A percentile compares a stretch with the other conserved stretches of the same genome.
Evolutionary conservation across 331 rosid species (phyloP).

Genomic region (Quercus phellos): DNA sequence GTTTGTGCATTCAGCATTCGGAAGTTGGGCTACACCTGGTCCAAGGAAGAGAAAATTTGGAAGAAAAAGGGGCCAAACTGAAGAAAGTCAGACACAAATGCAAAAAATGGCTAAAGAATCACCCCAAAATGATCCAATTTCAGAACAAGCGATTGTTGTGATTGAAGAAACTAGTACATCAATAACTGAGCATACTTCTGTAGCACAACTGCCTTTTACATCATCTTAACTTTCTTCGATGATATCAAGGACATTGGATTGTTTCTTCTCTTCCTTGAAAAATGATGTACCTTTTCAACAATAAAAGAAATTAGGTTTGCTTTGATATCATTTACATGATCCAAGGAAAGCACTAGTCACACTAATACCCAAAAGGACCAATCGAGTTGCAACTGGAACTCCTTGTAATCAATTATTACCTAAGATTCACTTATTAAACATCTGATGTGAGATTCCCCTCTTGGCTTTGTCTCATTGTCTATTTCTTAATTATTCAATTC

Average conservation of each 20-base stretch:
- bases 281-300: background rate
- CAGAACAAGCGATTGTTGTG: slow-evolving; percentile 33
- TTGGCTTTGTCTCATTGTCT: no score
- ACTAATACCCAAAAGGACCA: no score
- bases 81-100: background rate
- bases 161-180: slow-evolving; percentile 27
- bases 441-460: no score
- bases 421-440: no score
- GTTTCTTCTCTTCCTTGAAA: background rate
- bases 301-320: background rate
- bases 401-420: no score
- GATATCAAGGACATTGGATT: background rate
- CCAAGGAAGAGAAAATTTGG: background rate
- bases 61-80: background rate
- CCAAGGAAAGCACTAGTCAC: no score
- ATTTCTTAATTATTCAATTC: no score
- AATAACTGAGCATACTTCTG: slow-evolving; percentile 16
- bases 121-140: slow-evolving; percentile 24
- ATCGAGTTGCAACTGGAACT: no score
- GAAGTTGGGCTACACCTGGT: background rate
- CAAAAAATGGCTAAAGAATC: slow-evolving; percentile 33
- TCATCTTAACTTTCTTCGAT: background rate
- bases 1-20: background rate
- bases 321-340: no score
- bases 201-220: slow-evolving; percentile 13